Evolutionary conservation across 2,329 filamentous ascomycete species (phyloP), one percentile per base, ranked within the genome.

Genomic region (Aspergillus aculeatus): DNA sequence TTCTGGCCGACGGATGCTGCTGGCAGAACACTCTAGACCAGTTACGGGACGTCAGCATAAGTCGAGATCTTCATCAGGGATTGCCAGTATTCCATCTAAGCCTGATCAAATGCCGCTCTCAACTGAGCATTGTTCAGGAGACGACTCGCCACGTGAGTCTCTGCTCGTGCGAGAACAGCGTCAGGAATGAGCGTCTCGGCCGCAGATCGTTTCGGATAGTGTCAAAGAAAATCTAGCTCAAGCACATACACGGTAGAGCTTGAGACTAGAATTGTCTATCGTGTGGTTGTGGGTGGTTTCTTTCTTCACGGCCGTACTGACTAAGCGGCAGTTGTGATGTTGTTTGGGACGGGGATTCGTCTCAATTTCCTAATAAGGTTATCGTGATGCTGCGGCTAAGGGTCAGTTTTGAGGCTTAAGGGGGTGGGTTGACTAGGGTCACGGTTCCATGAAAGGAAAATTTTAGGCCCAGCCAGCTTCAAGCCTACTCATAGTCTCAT

Each of bases 301-400:
- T 7, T 7, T 44, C 38, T 44, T 44, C 16, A 44, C 14, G 14
- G 16, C 6, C 6, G 38, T 16, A 16, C 14, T 44, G 38, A 44
- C 38, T 44, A 44, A 44, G 38, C 38, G 38, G 38, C 38, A 44
- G 38, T 4, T 35, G 26, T 29, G 26, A 29, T 29, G 26, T 29
- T 29, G 26, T 9, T 10, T 29, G 26, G 24, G 26, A 29, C 4
- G 32, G 32, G 12, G 11, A 35, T 19, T 55, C 53, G 53, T 55
- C 53, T 55, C 53, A 26, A 29, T 48, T 55, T 47, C 53, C 53
- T 55, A 55, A 32, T 48, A 38, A 55, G 44, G 53, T 55, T 55
- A 55, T 55, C 53, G 41, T 32, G 53, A 55, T 44, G 35, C 32
- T 53, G 51, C 51, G 51, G 35, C 35, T 16, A 44, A 44, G 38